phyloP scores from a whole-genome alignment of 768 basidiomycete species.

The Vararia minispora region DNA sequence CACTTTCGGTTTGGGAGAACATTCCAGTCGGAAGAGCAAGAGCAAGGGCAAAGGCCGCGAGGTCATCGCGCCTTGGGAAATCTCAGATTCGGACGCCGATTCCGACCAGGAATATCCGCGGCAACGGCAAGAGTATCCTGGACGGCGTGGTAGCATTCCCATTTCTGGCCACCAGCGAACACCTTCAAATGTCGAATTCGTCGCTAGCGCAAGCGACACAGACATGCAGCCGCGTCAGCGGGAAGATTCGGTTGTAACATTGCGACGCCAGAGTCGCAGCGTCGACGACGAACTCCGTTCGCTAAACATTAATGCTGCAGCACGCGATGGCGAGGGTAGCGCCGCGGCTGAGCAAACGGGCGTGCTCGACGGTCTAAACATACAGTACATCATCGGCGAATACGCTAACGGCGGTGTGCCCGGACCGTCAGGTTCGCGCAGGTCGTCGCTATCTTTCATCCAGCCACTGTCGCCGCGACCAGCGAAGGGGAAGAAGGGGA shows the following conservation, averaged over 20 bases:
- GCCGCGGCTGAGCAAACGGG: slow-evolving; percentile 2
- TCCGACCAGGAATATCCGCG: slow-evolving; percentile 2
- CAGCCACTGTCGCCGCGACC: slow-evolving; percentile 4
- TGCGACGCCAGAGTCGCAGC: slow-evolving; percentile 3
- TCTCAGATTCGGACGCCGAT: neutral
- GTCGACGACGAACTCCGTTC: neutral
- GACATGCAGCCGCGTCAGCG: slow-evolving; percentile 3
- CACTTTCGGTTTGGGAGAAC: slow-evolving; percentile 5
- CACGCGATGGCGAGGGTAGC: slow-evolving; percentile 1
- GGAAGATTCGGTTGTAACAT: slow-evolving; percentile 5
- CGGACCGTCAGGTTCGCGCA: slow-evolving; percentile 4
- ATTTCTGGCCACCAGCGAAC: slow-evolving; percentile 2
- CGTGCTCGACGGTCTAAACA: slow-evolving; percentile 6
- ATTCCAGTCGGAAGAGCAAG: slow-evolving; percentile 4
- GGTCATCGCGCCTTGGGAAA: neutral
- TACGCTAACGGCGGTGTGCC: neutral
- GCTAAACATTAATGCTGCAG: neutral
- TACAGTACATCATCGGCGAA: slow-evolving; percentile 8
- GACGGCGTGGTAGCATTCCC: slow-evolving; percentile 9
- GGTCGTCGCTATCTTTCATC: slow-evolving; percentile 11
- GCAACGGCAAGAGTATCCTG: slow-evolving; percentile 3
- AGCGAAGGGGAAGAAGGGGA: slow-evolving; percentile 9
- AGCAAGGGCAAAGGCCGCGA: slow-evolving; percentile 4
- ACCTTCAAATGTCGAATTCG: slow-evolving; percentile 4
- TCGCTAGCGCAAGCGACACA: neutral